Evolutionary conservation across 495 filamentous ascomycete genomes (phyloP), one percentile per base, ranked within the genome.

Genomic region (Hypoxylon perforatum): DNA sequence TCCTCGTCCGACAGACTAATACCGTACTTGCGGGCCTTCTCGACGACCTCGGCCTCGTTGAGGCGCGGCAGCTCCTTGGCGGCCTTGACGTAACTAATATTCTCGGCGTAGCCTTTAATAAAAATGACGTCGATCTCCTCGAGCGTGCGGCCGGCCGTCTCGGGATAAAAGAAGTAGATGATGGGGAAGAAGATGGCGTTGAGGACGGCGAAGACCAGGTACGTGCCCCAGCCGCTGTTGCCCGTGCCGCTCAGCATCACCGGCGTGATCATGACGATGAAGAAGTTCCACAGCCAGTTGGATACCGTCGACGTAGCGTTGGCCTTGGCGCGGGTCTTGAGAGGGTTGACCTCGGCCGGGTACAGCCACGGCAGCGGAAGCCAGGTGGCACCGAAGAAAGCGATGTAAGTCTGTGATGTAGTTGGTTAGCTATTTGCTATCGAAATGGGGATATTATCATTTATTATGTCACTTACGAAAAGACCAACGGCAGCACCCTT

Each of bases 121-220:
- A 92, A 91, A 72, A 91, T 88, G 55, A 78, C 80, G 63, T 92
- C 89, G 78, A 92, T 88, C 70, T 91, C 89, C 62, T 92, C 90
- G 15, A 92, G 80, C 11, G 84, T 88, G 51, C 90, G 86, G 62
- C 86, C 85, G 4, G 87, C 85, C 0, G 90, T 92, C 71, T 92
- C 89, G 6, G 90, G 90, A 72, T 90, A 91, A 77, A 91, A 19
- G 78, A 89, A 82, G 77, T 84, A 89, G 76, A 91, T 88, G 63
- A 88, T 66, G 3, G 89, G 88, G 28, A 91, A 80, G 77, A 90
- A 90, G 42, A 78, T 75, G 60, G 83, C 85, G 74, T 91, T 91
- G 63, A 89, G 77, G 38, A 78, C 69, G 1, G 85, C 88, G 77
- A 90, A 91, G 81, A 91, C 88, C 14, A 91, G 80, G 73, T 91